These are phyloP conservation scores for Pseudocercospora crystallina DNA, from an alignment of 2,329 filamentous ascomycete species.

Conservation along the genomic window DNA sequence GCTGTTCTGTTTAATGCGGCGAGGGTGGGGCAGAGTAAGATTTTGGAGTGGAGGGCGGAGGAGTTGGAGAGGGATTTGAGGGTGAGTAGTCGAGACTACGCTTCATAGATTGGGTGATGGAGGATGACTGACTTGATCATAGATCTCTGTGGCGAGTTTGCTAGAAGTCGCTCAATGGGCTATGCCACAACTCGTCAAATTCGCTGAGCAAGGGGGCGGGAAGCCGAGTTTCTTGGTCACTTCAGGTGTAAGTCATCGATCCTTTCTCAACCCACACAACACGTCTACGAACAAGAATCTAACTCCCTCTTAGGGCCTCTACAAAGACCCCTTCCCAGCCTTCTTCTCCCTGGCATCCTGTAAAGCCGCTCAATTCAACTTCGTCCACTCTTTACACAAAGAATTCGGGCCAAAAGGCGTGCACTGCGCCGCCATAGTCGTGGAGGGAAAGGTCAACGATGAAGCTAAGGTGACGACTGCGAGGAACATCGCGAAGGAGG, in stretches of 20 bases:
- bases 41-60: conserved; percentile 42
- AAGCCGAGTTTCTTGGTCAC: conserved; percentile 51
- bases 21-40: conserved; percentile 41
- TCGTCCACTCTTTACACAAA: conserved; percentile 46
- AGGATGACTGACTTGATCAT: too few relatives aligned
- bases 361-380: conserved; percentile 53
- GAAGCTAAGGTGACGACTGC: conserved; percentile 45
- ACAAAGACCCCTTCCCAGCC: conserved; percentile 36
- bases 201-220: conserved; percentile 16
- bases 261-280: conserved; percentile 24
- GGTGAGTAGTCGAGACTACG: conserved; percentile 29
- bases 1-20: conserved; percentile 55
- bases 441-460: conserved; percentile 43
- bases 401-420: conserved; percentile 43
- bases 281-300: too few relatives aligned
- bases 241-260: not conserved
- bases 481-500: conserved; percentile 43
- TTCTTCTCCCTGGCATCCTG: conserved; percentile 48
- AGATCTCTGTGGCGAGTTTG: conserved; percentile 49
- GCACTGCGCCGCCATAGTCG: conserved; percentile 47
- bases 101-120: not conserved
- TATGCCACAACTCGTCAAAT: conserved; percentile 41
- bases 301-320: too few relatives aligned
- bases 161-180: conserved; percentile 48
- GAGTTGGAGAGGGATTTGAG: conserved; percentile 52